Evolutionary conservation across 2,329 filamentous ascomycete species (phyloP).

Genomic region (Bretziella fagacearum): DNA sequence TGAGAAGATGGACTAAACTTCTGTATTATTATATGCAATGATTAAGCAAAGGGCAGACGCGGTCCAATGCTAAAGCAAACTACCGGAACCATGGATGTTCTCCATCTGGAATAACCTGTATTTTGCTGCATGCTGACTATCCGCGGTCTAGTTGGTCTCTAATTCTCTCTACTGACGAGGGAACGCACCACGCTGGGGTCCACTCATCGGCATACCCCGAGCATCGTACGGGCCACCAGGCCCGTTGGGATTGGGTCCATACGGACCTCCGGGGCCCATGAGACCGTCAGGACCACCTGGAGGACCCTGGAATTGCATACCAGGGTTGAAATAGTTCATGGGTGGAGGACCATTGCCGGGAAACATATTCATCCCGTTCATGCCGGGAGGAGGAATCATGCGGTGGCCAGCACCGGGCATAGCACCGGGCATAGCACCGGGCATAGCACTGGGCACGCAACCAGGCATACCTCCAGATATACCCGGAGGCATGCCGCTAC

Average conservation of each 20-base stretch:
- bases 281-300: conserved; percentile 23
- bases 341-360: not conserved
- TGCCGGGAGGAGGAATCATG: conserved; percentile 20
- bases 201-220: conserved; percentile 30
- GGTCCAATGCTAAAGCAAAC: too few species aligned
- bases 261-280: conserved; percentile 4
- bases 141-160: too few species aligned
- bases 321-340: not conserved
- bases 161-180: conserved; percentile 22
- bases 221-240: conserved; percentile 34
- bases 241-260: conserved; percentile 24
- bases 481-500: conserved; percentile 38
- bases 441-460: conserved; percentile 42
- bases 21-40: too few species aligned
- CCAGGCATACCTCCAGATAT: conserved; percentile 34
- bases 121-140: too few species aligned
- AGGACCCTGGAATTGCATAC: conserved; percentile 32
- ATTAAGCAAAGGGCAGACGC: too few species aligned
- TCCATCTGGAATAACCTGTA: too few species aligned
- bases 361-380: conserved; percentile 9
- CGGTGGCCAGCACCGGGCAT: not conserved
- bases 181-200: conserved; percentile 25
- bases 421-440: conserved; percentile 22
- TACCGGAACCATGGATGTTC: too few species aligned
- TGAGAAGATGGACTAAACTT: too few species aligned